A percentile compares a stretch with the other conserved stretches of the same genome.
These are phyloP conservation scores for Yamadazyma sp. DNA, from an alignment of 805 yeast genomes.

Conservation along the genomic window DNA sequence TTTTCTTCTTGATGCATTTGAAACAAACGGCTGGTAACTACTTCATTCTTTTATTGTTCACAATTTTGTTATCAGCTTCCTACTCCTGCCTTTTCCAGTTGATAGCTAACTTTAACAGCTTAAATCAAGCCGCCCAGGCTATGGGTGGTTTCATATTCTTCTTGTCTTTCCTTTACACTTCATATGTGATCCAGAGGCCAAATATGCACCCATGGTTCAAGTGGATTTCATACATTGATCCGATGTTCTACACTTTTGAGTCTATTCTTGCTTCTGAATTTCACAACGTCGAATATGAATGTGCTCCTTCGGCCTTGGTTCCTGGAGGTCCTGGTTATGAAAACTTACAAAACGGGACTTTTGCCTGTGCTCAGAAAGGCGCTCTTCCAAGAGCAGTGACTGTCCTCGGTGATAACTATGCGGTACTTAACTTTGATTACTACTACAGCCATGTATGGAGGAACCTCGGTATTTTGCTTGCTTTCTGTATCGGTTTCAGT, in stretches of 20 bases:
- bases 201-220: constrained; percentile 66
- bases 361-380: constrained; percentile 63
- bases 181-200: constrained; percentile 44
- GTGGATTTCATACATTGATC: constrained; percentile 45
- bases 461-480: constrained; percentile 68
- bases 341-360: constrained; percentile 32
- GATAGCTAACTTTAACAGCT: constrained; percentile 42
- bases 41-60: constrained; percentile 36
- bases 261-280: constrained; percentile 66
- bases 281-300: constrained; percentile 52
- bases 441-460: constrained; percentile 69
- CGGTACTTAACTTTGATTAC: constrained; percentile 50
- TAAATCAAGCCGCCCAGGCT: constrained; percentile 43
- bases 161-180: constrained; percentile 56
- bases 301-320: constrained; percentile 45
- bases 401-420: constrained; percentile 62
- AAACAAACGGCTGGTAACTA: constrained; percentile 38
- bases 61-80: constrained; percentile 39
- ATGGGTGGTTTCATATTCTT: constrained; percentile 47
- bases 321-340: constrained; percentile 62
- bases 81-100: constrained; percentile 37
- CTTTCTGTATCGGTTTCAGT: constrained; percentile 47
- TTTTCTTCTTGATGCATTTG: constrained; percentile 52
- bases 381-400: constrained; percentile 50
- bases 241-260: constrained; percentile 50